These are phyloP conservation scores for Abrus precatorius DNA, from an alignment of 306 rosid genomes.

Conservation along the genomic window DNA sequence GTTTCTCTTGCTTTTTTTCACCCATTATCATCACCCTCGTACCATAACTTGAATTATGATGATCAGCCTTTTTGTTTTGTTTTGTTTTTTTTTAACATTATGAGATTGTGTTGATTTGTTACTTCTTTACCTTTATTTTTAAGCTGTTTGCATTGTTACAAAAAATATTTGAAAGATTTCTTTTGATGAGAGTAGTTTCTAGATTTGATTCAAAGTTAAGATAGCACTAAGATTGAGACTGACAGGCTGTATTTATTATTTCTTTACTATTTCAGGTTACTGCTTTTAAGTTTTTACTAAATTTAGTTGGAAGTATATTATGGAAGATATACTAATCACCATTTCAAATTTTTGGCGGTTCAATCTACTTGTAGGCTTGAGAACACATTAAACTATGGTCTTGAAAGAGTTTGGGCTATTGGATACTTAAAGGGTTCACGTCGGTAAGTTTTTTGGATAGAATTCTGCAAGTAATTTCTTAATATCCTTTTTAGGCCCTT, in stretches of 20 bases:
- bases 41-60: background rate
- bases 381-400: conserved; percentile 93
- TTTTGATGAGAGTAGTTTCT: conserved; percentile 33
- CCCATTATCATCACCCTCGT: conserved; percentile 23
- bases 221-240: conserved; percentile 34
- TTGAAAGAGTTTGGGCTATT: conserved; percentile 99
- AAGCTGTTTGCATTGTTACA: conserved; percentile 21
- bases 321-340: background rate
- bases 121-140: conserved; percentile 23
- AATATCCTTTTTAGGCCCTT: conserved; percentile 1
- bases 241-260: conserved; percentile 14
- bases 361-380: conserved; percentile 78
- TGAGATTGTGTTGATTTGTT: conserved; percentile 15
- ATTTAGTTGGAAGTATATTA: conserved; percentile 21
- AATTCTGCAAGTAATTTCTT: conserved; percentile 28
- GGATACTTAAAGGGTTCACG: conserved; percentile 96
- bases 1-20: conserved; percentile 22
- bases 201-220: conserved; percentile 29
- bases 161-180: conserved; percentile 15
- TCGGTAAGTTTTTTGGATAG: conserved; percentile 64
- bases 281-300: conserved; percentile 8
- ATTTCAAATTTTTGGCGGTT: conserved; percentile 36
- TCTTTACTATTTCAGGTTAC: conserved; percentile 16
- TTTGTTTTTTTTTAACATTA: background rate
- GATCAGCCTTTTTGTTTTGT: conserved; percentile 1